These are phyloP conservation scores for Aspergillus cejpii DNA, from an alignment of 2,329 filamentous ascomycete genomes.

Conservation along the genomic window DNA sequence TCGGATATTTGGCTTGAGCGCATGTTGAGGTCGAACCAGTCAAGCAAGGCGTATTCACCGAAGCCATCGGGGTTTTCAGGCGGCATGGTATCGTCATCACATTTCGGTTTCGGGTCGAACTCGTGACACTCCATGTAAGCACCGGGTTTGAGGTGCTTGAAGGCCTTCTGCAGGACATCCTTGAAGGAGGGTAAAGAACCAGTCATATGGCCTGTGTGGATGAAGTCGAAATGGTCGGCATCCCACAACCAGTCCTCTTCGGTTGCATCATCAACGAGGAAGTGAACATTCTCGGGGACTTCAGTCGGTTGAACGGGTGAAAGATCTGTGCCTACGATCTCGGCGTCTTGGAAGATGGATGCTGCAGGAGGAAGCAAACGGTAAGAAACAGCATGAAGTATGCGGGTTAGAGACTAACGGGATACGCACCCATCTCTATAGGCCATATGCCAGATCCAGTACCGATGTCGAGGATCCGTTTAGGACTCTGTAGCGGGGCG, in stretches of 20 bases:
- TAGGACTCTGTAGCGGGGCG: constrained; percentile 42
- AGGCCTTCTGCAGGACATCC: constrained; percentile 48
- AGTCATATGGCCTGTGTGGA: constrained; percentile 54
- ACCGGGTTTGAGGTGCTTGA: constrained; percentile 50
- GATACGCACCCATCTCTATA: constrained; percentile 53
- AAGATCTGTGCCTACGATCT: constrained; percentile 59
- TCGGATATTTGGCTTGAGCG: constrained; percentile 41
- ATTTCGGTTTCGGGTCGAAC: constrained; percentile 43
- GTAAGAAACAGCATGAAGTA: constrained; percentile 8
- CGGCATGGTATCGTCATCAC: constrained; percentile 51
- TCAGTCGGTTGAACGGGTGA: constrained; percentile 60
- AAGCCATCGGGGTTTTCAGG: constrained; percentile 36
- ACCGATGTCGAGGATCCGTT: constrained; percentile 51
- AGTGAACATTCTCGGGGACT: constrained; percentile 67
- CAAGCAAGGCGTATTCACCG: constrained; percentile 38
- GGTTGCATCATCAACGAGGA: constrained; percentile 63
- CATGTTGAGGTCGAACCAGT: constrained; percentile 44
- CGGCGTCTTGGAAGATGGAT: constrained; percentile 48
- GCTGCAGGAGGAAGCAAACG: constrained; percentile 26
- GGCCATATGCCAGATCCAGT: constrained; percentile 62
- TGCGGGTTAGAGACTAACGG: constrained; percentile 2
- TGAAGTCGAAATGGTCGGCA: constrained; percentile 49
- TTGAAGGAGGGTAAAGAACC: constrained; percentile 54
- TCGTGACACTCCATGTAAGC: constrained; percentile 46
- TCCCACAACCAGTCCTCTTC: constrained; percentile 55